Evolutionary conservation across 768 basidiomycete genomes (phyloP).

Genomic region (Amanita subjunquillea): DNA sequence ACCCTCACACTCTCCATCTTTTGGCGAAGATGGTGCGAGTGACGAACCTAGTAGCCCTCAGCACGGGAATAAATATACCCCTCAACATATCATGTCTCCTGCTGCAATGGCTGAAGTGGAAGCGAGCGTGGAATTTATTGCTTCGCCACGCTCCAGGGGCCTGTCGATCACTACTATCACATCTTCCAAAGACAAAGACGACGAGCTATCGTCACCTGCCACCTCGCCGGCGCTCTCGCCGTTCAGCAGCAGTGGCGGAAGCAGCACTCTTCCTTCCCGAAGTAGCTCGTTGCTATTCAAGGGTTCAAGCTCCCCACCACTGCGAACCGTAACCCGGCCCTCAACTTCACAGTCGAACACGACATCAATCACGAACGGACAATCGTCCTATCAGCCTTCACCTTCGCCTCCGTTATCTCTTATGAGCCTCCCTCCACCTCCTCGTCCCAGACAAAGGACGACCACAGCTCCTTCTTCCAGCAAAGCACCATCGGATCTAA

Average conservation of each 20-base stretch:
- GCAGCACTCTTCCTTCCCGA: constrained; percentile 5
- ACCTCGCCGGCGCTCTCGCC: constrained; percentile 5
- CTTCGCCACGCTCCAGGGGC: constrained; percentile 20
- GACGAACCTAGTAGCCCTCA: constrained; percentile 28
- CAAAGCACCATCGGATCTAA: neutral
- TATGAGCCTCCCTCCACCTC: constrained; percentile 46
- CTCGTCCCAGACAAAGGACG: constrained; percentile 29
- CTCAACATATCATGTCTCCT: constrained; percentile 59
- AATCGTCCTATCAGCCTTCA: constrained; percentile 6
- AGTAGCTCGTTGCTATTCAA: constrained; percentile 3
- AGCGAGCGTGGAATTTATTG: constrained; percentile 30
- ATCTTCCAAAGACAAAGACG: constrained; percentile 16
- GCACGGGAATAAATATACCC: constrained; percentile 35
- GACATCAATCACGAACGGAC: constrained; percentile 7
- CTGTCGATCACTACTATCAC: constrained; percentile 27
- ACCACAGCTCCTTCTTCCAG: constrained; percentile 8
- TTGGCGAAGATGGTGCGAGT: constrained; percentile 37
- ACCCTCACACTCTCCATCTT: constrained; percentile 17
- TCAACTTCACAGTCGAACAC: constrained; percentile 24
- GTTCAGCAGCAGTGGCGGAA: neutral
- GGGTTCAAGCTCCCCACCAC: neutral
- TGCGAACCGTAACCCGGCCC: constrained; percentile 13
- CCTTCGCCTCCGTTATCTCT: constrained; percentile 16
- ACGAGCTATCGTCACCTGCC: neutral
- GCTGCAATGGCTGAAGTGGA: constrained; percentile 56